Conservation (phyloP, 2,329 filamentous ascomycete genomes). For the Orbilia javanica region DNA sequence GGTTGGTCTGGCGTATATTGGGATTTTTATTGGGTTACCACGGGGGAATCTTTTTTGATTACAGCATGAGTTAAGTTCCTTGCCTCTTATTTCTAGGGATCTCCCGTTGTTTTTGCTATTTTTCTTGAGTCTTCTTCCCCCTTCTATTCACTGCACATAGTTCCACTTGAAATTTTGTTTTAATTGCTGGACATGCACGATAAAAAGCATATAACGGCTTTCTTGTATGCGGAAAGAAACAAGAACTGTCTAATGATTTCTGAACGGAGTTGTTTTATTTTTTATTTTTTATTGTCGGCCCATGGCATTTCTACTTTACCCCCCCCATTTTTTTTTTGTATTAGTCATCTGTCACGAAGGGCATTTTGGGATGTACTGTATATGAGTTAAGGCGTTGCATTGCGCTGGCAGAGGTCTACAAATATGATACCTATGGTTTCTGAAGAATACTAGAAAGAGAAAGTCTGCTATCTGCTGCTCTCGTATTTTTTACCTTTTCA, state of each 20-base stretch:
- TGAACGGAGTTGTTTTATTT: constrained; percentile 31
- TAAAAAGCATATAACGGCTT: constrained; percentile 51
- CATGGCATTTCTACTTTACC: constrained; percentile 10
- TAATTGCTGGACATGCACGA: constrained; percentile 47
- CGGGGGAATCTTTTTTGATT: constrained; percentile 53
- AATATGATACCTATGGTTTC: constrained; percentile 56
- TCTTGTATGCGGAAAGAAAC: constrained; percentile 23
- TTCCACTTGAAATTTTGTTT: constrained; percentile 37
- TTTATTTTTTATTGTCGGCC: constrained; percentile 2
- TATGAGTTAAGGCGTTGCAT: constrained; percentile 55
- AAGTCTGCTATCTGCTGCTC: background rate
- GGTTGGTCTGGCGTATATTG: constrained; percentile 56
- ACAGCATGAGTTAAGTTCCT: constrained; percentile 3
- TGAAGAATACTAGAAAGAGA: constrained; percentile 13
- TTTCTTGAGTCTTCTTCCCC: background rate
- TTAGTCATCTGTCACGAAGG: constrained; percentile 39
- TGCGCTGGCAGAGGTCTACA: constrained; percentile 30
- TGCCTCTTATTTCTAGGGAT: background rate
- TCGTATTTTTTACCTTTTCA: background rate
- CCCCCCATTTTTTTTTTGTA: constrained; percentile 27
- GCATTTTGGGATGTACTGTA: constrained; percentile 57
- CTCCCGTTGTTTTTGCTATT: background rate
- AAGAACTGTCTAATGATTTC: constrained; percentile 37
- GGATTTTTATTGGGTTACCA: constrained; percentile 56
- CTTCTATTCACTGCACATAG: constrained; percentile 34